phyloP scores from a whole-genome alignment of 345 rosid species.

The Corchorus olitorius region DNA sequence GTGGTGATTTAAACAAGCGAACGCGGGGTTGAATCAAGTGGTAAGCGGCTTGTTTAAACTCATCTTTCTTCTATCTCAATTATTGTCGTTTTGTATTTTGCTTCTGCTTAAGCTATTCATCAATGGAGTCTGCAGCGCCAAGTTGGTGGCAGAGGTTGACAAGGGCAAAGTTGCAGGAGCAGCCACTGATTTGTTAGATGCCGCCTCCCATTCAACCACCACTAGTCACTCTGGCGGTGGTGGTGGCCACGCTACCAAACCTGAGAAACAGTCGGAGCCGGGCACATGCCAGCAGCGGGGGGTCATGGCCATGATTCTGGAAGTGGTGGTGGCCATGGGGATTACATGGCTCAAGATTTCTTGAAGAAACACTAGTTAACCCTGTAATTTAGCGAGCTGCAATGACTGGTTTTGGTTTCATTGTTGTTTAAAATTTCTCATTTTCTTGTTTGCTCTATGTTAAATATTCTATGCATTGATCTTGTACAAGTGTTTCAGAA shows the following conservation, averaged over 20 bases:
- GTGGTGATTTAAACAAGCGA: too few relatives aligned
- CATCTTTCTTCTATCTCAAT: background rate
- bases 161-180: slow-evolving; percentile 62
- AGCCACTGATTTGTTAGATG: slow-evolving; percentile 56
- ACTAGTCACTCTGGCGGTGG: background rate
- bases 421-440: too few relatives aligned
- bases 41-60: background rate
- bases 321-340: slow-evolving; percentile 43
- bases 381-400: too few relatives aligned
- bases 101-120: background rate
- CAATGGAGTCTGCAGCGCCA: slow-evolving; percentile 42
- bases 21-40: too few relatives aligned
- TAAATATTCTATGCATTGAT: too few relatives aligned
- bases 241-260: background rate
- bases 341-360: slow-evolving; percentile 58
- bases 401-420: background rate
- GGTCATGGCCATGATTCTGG: slow-evolving; percentile 28
- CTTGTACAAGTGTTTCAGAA: too few relatives aligned
- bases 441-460: background rate
- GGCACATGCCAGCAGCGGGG: background rate
- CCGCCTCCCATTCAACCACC: slow-evolving; percentile 31
- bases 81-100: background rate
- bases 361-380: slow-evolving; percentile 31
- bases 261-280: background rate
- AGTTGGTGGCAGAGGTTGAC: slow-evolving; percentile 66